phyloP scores from a whole-genome alignment of 139 green algal genomes.

The Pleodorina starrii region DNA sequence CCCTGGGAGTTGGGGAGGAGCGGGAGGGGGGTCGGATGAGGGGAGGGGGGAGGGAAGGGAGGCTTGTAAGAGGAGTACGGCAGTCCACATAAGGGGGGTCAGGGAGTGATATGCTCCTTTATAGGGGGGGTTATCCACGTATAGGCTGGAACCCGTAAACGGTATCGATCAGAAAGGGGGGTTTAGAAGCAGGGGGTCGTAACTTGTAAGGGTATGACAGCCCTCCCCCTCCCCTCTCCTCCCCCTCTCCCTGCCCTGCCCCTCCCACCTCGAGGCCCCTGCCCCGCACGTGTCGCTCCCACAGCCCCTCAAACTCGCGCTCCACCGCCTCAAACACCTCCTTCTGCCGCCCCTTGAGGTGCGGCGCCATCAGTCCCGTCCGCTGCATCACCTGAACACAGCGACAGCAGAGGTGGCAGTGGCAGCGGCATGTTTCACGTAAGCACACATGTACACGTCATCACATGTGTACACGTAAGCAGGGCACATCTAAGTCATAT shows the following conservation, averaged over 20 bases:
- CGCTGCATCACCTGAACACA: background rate
- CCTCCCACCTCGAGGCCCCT: constrained; percentile 9
- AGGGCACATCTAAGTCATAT: no score
- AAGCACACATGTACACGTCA: no score
- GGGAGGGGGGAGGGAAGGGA: background rate
- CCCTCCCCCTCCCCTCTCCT: background rate
- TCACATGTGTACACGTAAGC: no score
- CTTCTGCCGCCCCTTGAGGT: constrained; percentile 44
- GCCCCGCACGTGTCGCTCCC: constrained; percentile 11
- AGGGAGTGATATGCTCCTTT: no score
- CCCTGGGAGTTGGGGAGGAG: background rate
- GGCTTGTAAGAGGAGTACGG: background rate
- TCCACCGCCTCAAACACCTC: constrained; percentile 45
- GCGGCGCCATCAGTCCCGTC: constrained; percentile 26
- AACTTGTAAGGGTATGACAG: no score
- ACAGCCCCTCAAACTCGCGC: constrained; percentile 46
- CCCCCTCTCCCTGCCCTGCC: background rate
- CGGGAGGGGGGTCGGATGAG: background rate
- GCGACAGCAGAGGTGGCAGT: no score
- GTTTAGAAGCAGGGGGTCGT: background rate
- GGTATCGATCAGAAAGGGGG: background rate
- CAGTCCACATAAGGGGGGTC: background rate
- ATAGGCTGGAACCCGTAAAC: no score
- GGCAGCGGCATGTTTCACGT: no score
- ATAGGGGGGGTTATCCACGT: no score